Evolutionary conservation across 768 basidiomycete genomes (phyloP), one percentile per base, ranked within the genome.

Genomic region (Pholiota conissans): DNA sequence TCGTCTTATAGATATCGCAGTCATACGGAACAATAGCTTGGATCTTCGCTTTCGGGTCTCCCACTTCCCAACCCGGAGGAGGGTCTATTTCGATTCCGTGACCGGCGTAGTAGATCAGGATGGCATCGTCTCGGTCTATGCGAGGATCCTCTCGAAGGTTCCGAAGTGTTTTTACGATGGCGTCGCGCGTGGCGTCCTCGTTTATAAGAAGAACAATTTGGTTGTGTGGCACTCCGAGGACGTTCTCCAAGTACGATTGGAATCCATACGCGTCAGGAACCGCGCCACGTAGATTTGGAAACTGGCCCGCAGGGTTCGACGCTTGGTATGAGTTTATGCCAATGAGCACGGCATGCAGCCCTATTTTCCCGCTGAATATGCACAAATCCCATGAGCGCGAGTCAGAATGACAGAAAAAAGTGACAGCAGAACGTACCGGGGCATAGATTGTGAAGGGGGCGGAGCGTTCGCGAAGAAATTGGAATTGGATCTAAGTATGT

Each of bases 71-170:
- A 49, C 75, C 79, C 32, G 68, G 65, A 45, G 84, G 84, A 13
- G 81, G 76, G 22, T 73, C 67, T 34, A 80, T 63, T 49, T 71
- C 74, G 61, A 79, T 80, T 27, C 85, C 85, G 63, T 87, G 84
- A 13, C 86, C 86, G 32, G 86, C 84, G 63, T 84, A 87, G 61
- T 84, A 87, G 53, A 87, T 68, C 58, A 87, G 63, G 32, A 87
- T 76, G 37, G 85, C 80, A 57, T 87, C 84, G 35, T 79, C 84
- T 22, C 61, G 66, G 30, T 77, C 71, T 51, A 87, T 84, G 29
- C 65, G 67, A 3, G 77, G 68, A 63, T 87, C 84, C 63, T 80
- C 79, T 55, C 80, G 70, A 37, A 87, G 76, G 58, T 83, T 80
- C 7, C 67, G 67, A 68, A 80, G 76, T 57, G 86, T 77, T 62